Conservation (phyloP, 2,329 filamentous ascomycete genomes). For the Pseudocercospora fijiensis region DNA sequence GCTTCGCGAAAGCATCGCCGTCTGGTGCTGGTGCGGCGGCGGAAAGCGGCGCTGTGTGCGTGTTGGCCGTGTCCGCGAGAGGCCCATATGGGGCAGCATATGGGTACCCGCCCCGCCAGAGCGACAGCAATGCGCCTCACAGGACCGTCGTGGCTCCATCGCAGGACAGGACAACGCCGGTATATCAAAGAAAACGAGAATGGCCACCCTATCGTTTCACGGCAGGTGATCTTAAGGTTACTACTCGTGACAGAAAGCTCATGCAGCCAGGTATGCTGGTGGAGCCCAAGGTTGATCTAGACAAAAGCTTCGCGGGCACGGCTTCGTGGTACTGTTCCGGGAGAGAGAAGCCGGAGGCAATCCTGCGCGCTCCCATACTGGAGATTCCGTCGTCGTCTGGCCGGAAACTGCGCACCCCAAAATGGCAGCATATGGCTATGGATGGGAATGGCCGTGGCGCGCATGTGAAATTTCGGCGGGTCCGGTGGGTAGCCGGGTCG, state of each 20-base stretch:
- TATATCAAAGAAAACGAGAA: conserved; percentile 16
- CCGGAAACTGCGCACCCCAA: background rate
- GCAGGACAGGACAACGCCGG: background rate
- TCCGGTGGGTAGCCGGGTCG: background rate
- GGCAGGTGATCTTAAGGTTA: conserved; percentile 4
- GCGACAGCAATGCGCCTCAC: conserved; percentile 1
- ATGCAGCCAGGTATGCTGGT: conserved; percentile 13
- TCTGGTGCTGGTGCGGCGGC: conserved; percentile 3
- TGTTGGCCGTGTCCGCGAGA: background rate
- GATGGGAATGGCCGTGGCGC: background rate
- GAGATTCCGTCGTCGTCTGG: background rate
- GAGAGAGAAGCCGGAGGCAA: background rate
- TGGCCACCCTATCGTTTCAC: conserved; percentile 10
- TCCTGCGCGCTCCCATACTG: background rate
- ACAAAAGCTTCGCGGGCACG: conserved; percentile 17
- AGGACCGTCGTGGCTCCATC: conserved; percentile 1
- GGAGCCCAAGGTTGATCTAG: conserved; percentile 12
- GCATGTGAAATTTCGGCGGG: background rate
- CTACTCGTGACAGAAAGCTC: conserved; percentile 11
- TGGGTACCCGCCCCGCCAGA: background rate
- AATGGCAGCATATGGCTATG: background rate
- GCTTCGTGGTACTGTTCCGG: background rate
- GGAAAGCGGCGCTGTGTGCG: conserved; percentile 12
- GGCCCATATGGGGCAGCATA: background rate
- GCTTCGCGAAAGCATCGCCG: background rate